Percentiles rank a stretch among this genome's conserved stretches.
Conservation (phyloP, 805 yeast species). For the Ogataea dorogensis region DNA sequence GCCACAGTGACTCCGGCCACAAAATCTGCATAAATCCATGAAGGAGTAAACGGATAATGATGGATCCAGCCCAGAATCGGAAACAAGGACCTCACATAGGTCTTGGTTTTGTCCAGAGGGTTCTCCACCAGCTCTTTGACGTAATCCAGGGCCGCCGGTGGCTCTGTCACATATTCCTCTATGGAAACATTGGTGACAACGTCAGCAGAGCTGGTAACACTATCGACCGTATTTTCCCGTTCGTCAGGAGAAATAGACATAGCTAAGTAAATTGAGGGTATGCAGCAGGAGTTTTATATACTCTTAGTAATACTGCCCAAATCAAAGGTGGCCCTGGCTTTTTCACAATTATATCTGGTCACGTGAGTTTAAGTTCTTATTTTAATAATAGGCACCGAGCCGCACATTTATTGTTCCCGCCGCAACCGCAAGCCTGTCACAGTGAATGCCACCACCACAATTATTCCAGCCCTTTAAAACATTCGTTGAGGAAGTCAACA, state of each 20-base stretch:
- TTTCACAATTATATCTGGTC: conserved; percentile 15
- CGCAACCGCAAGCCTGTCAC: conserved; percentile 1
- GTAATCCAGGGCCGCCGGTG: conserved; percentile 29
- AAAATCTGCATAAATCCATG: conserved; percentile 78
- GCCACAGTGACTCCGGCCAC: conserved; percentile 95
- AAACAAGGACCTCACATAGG: conserved; percentile 63
- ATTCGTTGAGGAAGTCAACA: conserved; percentile 44
- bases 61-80: conserved; percentile 84
- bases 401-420: conserved; percentile 5
- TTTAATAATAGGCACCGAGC: conserved; percentile 7
- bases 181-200: conserved; percentile 8
- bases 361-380: conserved; percentile 14
- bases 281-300: not conserved
- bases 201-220: conserved; percentile 6
- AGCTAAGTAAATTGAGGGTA: not conserved
- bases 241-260: conserved; percentile 1
- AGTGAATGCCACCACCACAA: conserved; percentile 16
- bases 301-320: not conserved
- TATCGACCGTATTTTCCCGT: conserved; percentile 1
- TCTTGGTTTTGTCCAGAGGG: conserved; percentile 40
- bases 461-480: conserved; percentile 25
- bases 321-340: not conserved
- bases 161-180: conserved; percentile 26
- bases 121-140: conserved; percentile 28
- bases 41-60: conserved; percentile 62